Evolutionary conservation across 1,139 yeast species (phyloP), one percentile per base, ranked within the genome.

Genomic region (Nakaseomyces bracarensis): DNA sequence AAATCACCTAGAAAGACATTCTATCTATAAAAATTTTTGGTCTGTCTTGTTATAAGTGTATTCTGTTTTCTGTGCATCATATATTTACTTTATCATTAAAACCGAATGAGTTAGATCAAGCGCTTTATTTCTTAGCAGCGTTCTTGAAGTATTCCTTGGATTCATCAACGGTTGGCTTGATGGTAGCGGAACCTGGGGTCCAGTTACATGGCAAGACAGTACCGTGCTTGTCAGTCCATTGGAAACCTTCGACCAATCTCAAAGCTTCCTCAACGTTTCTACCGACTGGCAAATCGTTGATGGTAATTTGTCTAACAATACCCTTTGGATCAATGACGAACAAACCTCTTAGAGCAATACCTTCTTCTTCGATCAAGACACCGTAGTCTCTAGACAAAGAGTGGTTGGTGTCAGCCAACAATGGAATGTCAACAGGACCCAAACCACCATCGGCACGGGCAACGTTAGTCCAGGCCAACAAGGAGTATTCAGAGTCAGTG

Each of bases 141-240:
- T 51, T 43, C 27, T 48, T 40, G 50, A 60, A 60, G 53, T 59
- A 60, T 41, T 58, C 63, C 57, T 83, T 82, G 58, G 96, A 83
- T 59, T 74, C 78, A 44, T 69, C 74, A 58, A 86, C 91, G 59
- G 75, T 82, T 62, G 95, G 91, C 71, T 83, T 82, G 74, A 89
- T 89, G 71, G 96, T 84, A 63, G 84, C 95, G 50, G 86, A 68
- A 73, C 97, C 97, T 71, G 93, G 89, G 60, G 85, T 84, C 97
- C 98, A 91, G 93, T 87, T 89, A 68, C 97, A 96, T 61, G 96
- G 96, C 73, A 95, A 85, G 57, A 91, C 97, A 72, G 91, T 95
- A 72, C 97, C 96, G 78, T 89, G 73, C 77, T 85, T 82, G 70
- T 89, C 96, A 63, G 95, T 82, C 86, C 91, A 87, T 75, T 89